phyloP scores from a whole-genome alignment of 305 asterid species.

The Fraxinus sp. region DNA sequence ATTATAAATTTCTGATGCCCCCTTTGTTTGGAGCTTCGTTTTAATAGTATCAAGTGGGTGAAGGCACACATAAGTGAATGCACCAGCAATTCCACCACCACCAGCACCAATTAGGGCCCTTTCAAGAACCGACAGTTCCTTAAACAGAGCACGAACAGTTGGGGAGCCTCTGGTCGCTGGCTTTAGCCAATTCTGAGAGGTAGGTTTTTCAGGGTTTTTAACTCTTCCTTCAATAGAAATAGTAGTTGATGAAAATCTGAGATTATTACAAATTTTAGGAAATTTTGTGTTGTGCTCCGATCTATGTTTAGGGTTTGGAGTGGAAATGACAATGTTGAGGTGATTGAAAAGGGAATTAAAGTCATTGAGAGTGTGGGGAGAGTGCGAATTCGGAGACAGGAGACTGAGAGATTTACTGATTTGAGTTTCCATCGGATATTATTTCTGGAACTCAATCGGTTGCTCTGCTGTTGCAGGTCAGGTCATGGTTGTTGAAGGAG shows the following conservation, averaged over 20 bases:
- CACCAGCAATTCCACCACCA: conserved; percentile 93
- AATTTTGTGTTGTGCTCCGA: conserved; percentile 16
- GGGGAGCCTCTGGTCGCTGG: conserved; percentile 65
- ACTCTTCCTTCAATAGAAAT: conserved; percentile 41
- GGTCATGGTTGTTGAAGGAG: not conserved
- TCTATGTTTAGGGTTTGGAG: conserved; percentile 34
- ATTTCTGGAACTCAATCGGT: not conserved
- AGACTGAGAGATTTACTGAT: conserved; percentile 41
- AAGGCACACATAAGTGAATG: conserved; percentile 88
- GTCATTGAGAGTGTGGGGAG: conserved; percentile 30
- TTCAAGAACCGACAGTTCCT: conserved; percentile 75
- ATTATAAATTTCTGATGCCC: conserved; percentile 76
- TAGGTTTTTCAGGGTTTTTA: conserved; percentile 36
- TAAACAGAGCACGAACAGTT: conserved; percentile 56
- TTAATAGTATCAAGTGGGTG: conserved; percentile 89
- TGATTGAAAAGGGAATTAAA: conserved; percentile 72
- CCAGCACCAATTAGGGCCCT: conserved; percentile 77
- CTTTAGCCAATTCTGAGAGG: conserved; percentile 48
- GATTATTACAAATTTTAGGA: conserved; percentile 24
- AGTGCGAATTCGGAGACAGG: conserved; percentile 36
- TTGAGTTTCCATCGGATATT: conserved; percentile 51
- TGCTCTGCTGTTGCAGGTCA: not conserved
- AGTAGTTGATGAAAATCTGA: conserved; percentile 61
- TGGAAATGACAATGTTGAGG: conserved; percentile 58
- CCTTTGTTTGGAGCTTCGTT: conserved; percentile 94